Conservation (phyloP, 164 flowering plant genomes). For the Aristolochia fimbriata region DNA sequence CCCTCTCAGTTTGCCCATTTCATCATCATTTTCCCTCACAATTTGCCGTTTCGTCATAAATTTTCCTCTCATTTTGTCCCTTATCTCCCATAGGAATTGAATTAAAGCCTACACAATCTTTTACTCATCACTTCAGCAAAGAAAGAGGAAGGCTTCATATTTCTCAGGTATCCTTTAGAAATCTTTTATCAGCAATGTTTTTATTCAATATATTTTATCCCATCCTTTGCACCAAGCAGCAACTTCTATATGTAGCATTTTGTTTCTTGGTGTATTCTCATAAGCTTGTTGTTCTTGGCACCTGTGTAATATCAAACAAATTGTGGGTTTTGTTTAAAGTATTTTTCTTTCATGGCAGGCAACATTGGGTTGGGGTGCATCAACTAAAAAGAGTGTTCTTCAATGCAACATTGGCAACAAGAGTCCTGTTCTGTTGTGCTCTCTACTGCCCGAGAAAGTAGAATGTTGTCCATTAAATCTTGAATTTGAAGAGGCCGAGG, state of each 20-base stretch:
- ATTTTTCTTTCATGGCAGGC: constrained; percentile 41
- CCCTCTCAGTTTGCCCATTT: not conserved
- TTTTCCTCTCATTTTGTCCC: not conserved
- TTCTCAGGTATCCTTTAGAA: constrained; percentile 43
- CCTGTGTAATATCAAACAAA: too few species aligned
- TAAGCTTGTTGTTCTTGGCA: not conserved
- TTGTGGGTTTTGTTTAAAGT: not conserved
- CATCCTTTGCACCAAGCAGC: too few species aligned
- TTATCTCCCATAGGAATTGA: constrained; percentile 46
- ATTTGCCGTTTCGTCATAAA: not conserved
- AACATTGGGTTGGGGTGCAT: constrained; percentile 53
- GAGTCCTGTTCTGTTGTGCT: constrained; percentile 54
- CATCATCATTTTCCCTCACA: not conserved
- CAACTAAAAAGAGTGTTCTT: constrained; percentile 30
- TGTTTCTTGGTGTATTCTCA: not conserved
- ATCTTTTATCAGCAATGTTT: not conserved
- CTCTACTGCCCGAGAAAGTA: constrained; percentile 48
- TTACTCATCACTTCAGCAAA: constrained; percentile 26
- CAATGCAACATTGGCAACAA: constrained; percentile 67
- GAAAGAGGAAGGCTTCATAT: constrained; percentile 49
- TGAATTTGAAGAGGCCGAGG: constrained; percentile 64
- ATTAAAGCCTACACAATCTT: constrained; percentile 63
- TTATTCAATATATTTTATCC: not conserved
- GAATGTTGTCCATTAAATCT: constrained; percentile 54
- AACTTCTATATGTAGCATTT: too few species aligned